A percentile compares a stretch with the other conserved stretches of the same genome.
These are phyloP conservation scores for Balansia obtecta DNA, from an alignment of 2,329 filamentous ascomycete genomes.

Conservation along the genomic window DNA sequence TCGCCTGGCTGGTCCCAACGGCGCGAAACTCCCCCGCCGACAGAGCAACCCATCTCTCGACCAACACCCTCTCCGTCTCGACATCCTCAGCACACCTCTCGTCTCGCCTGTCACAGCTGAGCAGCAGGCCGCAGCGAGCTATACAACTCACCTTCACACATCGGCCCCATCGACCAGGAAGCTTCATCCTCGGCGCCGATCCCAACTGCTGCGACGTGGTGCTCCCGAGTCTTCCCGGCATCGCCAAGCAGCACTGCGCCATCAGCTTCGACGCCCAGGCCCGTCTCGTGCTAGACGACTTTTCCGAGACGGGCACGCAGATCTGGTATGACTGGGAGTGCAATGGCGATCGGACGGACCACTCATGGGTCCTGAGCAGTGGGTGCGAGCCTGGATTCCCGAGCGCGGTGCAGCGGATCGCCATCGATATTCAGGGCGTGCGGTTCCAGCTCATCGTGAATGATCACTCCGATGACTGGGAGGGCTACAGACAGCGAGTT, in stretches of 20 bases:
- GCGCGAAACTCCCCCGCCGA: constrained; percentile 21
- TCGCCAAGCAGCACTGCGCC: constrained; percentile 24
- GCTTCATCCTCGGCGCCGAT: constrained; percentile 27
- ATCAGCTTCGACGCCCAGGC: constrained; percentile 26
- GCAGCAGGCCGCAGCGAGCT: constrained; percentile 14
- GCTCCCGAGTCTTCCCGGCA: constrained; percentile 21
- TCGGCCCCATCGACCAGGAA: constrained; percentile 20
- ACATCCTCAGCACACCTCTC: constrained; percentile 14
- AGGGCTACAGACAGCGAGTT: constrained; percentile 21
- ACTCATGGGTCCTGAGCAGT: constrained; percentile 23
- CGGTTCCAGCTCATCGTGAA: constrained; percentile 27
- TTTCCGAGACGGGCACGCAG: constrained; percentile 24
- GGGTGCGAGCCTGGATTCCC: constrained; percentile 17
- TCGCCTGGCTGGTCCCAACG: constrained; percentile 28
- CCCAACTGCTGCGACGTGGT: constrained; percentile 23
- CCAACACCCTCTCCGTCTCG: constrained; percentile 17
- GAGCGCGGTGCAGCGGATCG: constrained; percentile 20
- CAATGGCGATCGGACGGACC: constrained; percentile 23
- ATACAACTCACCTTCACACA: constrained; percentile 24
- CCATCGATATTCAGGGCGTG: constrained; percentile 26
- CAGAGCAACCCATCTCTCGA: constrained; percentile 18
- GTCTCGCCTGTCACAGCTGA: constrained; percentile 17
- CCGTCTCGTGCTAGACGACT: constrained; percentile 26
- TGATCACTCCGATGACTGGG: constrained; percentile 20
- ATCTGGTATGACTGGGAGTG: constrained; percentile 31